Evolutionary conservation across 2,329 filamentous ascomycete species (phyloP).

Genomic region (Aspergillus ustus): DNA sequence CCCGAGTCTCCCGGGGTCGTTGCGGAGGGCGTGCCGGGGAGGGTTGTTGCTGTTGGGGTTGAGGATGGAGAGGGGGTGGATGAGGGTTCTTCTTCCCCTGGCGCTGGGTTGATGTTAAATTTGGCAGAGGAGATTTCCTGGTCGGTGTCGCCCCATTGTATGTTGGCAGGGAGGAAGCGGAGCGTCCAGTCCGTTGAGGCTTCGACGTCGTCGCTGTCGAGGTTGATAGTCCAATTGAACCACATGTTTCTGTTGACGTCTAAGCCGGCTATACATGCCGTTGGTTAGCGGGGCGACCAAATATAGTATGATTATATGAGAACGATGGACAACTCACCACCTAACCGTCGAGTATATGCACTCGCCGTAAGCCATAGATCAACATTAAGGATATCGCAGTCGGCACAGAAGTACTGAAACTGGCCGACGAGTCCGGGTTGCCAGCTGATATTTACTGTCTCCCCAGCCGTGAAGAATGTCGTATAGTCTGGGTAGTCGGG

Average conservation of each 20-base stretch:
- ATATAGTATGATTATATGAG: neutral
- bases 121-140: slow-evolving; percentile 16
- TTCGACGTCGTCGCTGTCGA: slow-evolving; percentile 7
- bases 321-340: neutral
- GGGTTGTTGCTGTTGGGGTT: neutral
- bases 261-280: neutral
- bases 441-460: slow-evolving; percentile 9
- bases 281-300: neutral
- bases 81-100: neutral
- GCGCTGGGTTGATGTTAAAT: slow-evolving; percentile 9
- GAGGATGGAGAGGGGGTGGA: neutral
- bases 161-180: slow-evolving; percentile 13
- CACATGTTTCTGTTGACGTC: slow-evolving; percentile 9
- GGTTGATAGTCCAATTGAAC: slow-evolving; percentile 12
- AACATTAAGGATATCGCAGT: slow-evolving; percentile 11
- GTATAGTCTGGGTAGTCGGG: slow-evolving; percentile 10
- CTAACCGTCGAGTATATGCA: slow-evolving; percentile 8
- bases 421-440: neutral
- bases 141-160: slow-evolving; percentile 3
- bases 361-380: slow-evolving; percentile 14
- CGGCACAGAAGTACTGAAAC: slow-evolving; percentile 2
- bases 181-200: slow-evolving; percentile 9
- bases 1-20: neutral
- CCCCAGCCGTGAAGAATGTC: slow-evolving; percentile 7
- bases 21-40: neutral